phyloP scores from a whole-genome alignment of 2,329 filamentous ascomycete species.

The Colletotrichum falcatum region DNA sequence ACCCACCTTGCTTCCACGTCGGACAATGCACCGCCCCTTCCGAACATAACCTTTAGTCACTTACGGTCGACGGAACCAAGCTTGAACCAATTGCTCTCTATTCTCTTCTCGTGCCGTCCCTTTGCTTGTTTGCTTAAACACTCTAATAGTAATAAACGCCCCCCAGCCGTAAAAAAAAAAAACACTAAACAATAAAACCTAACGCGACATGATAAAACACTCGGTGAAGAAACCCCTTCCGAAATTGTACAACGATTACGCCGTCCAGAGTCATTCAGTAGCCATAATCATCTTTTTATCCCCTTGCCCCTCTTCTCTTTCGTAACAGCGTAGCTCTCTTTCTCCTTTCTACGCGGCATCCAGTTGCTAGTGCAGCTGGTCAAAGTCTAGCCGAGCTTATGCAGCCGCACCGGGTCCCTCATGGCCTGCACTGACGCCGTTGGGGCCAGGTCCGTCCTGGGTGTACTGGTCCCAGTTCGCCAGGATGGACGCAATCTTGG shows the following conservation, averaged over 20 bases:
- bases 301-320: slow-evolving; percentile 6
- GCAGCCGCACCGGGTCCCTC: slow-evolving; percentile 58
- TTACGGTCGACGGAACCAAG: background rate
- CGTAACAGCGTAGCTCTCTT: slow-evolving; percentile 28
- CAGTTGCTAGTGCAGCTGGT: slow-evolving; percentile 42
- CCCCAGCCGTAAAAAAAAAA: slow-evolving; percentile 1
- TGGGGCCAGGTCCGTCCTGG: slow-evolving; percentile 60
- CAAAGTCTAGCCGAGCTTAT: slow-evolving; percentile 41
- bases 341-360: slow-evolving; percentile 18
- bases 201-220: slow-evolving; percentile 34
- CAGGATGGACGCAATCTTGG: slow-evolving; percentile 81
- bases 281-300: slow-evolving; percentile 17
- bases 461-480: slow-evolving; percentile 86
- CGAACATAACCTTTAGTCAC: slow-evolving; percentile 10
- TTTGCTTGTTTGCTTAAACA: too few relatives aligned
- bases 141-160: slow-evolving; percentile 27
- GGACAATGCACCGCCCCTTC: background rate
- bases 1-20: background rate
- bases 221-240: slow-evolving; percentile 21
- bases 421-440: slow-evolving; percentile 50
- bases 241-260: slow-evolving; percentile 39
- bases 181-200: slow-evolving; percentile 9
- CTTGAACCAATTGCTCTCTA: slow-evolving; percentile 35
- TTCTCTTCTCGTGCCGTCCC: slow-evolving; percentile 30
- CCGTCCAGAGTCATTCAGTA: slow-evolving; percentile 39